These are phyloP conservation scores for Pseudocercospora eumusae DNA, from an alignment of 2,329 filamentous ascomycete species.

Conservation along the genomic window DNA sequence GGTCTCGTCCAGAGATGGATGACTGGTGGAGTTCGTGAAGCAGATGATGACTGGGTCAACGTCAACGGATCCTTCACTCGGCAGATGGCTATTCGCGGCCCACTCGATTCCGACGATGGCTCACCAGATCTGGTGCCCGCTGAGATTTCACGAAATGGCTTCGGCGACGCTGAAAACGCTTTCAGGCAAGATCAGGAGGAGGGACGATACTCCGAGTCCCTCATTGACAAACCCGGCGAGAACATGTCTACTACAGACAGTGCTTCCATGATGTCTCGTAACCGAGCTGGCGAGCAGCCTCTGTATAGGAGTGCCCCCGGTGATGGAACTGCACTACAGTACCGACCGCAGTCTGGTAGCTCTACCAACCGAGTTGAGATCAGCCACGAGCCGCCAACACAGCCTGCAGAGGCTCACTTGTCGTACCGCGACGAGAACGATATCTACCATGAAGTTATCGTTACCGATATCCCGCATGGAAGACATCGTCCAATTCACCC, in stretches of 20 bases:
- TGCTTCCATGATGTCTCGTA: slow-evolving; percentile 13
- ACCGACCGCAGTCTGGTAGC: slow-evolving; percentile 14
- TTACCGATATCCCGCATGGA: slow-evolving; percentile 25
- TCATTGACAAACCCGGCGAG: slow-evolving; percentile 11
- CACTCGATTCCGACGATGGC: slow-evolving; percentile 14
- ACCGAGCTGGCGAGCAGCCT: slow-evolving; percentile 10
- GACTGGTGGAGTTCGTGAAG: slow-evolving; percentile 10
- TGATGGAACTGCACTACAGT: slow-evolving; percentile 18
- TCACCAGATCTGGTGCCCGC: slow-evolving; percentile 17
- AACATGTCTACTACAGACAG: slow-evolving; percentile 15
- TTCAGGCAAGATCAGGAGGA: slow-evolving; percentile 14
- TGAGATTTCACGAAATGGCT: slow-evolving; percentile 17
- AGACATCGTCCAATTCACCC: slow-evolving; percentile 17
- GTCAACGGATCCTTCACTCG: slow-evolving; percentile 18
- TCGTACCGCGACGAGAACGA: slow-evolving; percentile 27
- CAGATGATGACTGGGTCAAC: slow-evolving; percentile 13
- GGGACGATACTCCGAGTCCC: slow-evolving; percentile 10
- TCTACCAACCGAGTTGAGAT: slow-evolving; percentile 24
- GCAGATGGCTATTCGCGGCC: slow-evolving; percentile 13
- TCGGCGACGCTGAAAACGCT: slow-evolving; percentile 17
- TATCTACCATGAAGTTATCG: slow-evolving; percentile 26
- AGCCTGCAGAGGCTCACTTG: slow-evolving; percentile 24
- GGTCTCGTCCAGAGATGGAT: slow-evolving; percentile 22
- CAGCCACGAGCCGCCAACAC: slow-evolving; percentile 25
- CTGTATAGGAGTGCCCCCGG: slow-evolving; percentile 11